Conservation (phyloP, 129 eudicot genomes). For the Helichrysum umbraculigerum region DNA sequence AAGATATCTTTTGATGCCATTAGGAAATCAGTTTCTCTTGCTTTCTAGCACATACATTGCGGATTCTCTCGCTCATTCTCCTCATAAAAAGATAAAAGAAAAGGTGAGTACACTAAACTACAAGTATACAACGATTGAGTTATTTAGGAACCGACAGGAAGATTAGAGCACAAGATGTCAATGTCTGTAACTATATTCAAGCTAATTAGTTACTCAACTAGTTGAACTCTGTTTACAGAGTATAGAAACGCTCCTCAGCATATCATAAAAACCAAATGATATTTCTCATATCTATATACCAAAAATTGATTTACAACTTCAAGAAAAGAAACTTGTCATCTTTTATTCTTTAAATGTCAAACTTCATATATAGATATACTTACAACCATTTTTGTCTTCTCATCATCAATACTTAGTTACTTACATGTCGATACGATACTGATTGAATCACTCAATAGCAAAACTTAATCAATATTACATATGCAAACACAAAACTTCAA, state of each 20-base stretch:
- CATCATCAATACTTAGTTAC: not conserved
- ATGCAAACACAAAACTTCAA: conserved; percentile 12
- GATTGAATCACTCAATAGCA: not conserved
- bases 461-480: not conserved
- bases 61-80: conserved; percentile 24
- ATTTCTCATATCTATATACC: conserved; percentile 19
- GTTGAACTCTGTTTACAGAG: not conserved
- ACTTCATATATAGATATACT: not conserved
- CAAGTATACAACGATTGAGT: conserved; percentile 1
- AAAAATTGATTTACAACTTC: conserved; percentile 6
- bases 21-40: conserved; percentile 13
- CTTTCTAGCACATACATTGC: conserved; percentile 22
- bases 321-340: conserved; percentile 4
- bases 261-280: not conserved
- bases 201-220: conserved; percentile 1
- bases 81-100: conserved; percentile 16
- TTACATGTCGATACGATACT: not conserved
- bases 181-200: conserved; percentile 7
- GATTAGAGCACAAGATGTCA: conserved; percentile 9
- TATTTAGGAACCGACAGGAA: not conserved
- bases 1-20: not conserved
- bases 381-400: not conserved
- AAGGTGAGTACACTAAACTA: conserved; percentile 4
- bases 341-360: not conserved
- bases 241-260: not conserved